Evolutionary conservation across 306 rosid species (phyloP).

Genomic region (Casuarina cunninghamiana): DNA sequence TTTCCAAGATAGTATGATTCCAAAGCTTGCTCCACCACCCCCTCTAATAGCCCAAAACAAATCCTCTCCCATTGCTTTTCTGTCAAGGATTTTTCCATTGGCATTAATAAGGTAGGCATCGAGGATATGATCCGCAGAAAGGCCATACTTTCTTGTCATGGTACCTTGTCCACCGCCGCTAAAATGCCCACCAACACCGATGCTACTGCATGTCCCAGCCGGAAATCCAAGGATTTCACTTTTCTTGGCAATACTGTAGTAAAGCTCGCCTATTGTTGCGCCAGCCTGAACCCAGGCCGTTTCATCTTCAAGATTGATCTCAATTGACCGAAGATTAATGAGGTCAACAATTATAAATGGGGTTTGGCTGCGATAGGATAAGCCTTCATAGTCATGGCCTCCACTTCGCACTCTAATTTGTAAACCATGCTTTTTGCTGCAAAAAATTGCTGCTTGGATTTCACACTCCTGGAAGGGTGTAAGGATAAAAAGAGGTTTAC

Average conservation of each 20-base stretch:
- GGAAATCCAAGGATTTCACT: conserved; percentile 60
- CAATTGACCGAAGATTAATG: conserved; percentile 30
- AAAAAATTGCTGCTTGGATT: conserved; percentile 34
- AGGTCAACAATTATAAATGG: conserved; percentile 43
- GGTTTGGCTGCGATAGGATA: conserved; percentile 36
- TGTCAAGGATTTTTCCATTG: conserved; percentile 52
- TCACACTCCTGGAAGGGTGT: conserved; percentile 43
- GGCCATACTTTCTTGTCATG: conserved; percentile 66
- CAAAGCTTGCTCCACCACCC: conserved; percentile 75
- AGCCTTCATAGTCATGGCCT: conserved; percentile 58
- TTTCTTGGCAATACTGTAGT: conserved; percentile 49
- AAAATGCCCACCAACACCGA: conserved; percentile 70
- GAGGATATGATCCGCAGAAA: conserved; percentile 51
- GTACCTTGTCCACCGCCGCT: conserved; percentile 78
- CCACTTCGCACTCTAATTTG: conserved; percentile 33
- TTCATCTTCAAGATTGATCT: conserved; percentile 32
- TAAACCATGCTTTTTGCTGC: conserved; percentile 41
- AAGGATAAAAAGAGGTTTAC: conserved; percentile 43
- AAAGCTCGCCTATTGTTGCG: conserved; percentile 62
- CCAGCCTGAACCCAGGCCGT: conserved; percentile 71
- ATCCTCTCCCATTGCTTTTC: conserved; percentile 67
- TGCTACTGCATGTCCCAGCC: conserved; percentile 58
- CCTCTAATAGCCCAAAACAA: conserved; percentile 82
- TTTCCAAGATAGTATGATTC: conserved; percentile 61
- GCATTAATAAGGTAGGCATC: conserved; percentile 58